These are phyloP conservation scores for Maudiozyma humilis DNA, from an alignment of 1,139 yeast species.

Conservation along the genomic window DNA sequence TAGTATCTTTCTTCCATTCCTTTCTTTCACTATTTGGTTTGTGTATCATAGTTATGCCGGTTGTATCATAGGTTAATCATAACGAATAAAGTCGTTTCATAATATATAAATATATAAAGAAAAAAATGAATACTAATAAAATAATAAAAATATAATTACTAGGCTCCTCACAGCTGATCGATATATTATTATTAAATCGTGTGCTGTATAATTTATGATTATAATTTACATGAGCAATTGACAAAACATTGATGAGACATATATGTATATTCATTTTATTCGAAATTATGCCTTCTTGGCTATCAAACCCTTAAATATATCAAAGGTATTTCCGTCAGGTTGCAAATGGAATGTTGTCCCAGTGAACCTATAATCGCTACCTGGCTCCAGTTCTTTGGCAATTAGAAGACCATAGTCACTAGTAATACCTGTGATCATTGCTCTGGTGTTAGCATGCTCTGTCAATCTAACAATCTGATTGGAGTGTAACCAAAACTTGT, in stretches of 20 bases:
- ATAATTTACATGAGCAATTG: too few relatives aligned
- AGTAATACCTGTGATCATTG: conserved; percentile 72
- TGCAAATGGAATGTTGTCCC: conserved; percentile 63
- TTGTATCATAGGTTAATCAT: conserved; percentile 8
- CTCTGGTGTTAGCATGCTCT: conserved; percentile 44
- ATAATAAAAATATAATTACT: background rate
- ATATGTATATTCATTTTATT: too few relatives aligned
- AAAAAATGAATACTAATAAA: conserved; percentile 2
- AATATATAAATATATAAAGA: background rate
- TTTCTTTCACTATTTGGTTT: background rate
- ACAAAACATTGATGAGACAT: too few relatives aligned
- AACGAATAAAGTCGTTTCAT: conserved; percentile 3
- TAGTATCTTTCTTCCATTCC: background rate
- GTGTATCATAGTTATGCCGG: conserved; percentile 5
- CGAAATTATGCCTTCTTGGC: conserved; percentile 48
- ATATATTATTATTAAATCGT: background rate
- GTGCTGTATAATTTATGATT: background rate
- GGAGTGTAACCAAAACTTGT: conserved; percentile 77
- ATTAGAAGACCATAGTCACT: conserved; percentile 73
- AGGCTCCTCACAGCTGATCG: background rate
- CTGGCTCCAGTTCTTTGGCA: conserved; percentile 53
- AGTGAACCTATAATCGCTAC: conserved; percentile 36
- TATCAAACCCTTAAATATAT: conserved; percentile 86
- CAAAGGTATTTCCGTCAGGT: conserved; percentile 97
- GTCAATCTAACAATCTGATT: conserved; percentile 51